A percentile compares a stretch with the other conserved stretches of the same genome.
Conservation (phyloP, 345 rosid species). For the Sisymbrium irio region DNA sequence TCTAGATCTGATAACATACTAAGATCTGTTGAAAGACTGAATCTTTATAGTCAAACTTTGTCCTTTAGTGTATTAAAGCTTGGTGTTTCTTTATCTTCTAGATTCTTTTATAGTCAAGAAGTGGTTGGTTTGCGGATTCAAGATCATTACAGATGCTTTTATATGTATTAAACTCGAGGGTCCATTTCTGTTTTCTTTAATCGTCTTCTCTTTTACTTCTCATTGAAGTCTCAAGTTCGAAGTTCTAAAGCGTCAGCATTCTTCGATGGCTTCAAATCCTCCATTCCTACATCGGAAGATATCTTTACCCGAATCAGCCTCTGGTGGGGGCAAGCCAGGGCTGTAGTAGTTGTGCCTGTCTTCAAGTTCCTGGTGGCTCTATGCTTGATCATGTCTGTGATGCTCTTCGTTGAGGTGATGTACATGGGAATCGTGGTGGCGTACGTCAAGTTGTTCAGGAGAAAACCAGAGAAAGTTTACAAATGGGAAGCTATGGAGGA, state of each 20-base stretch:
- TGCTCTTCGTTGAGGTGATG: slow-evolving; percentile 50
- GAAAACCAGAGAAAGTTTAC: slow-evolving; percentile 41
- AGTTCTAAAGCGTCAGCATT: slow-evolving; percentile 17
- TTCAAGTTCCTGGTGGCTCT: slow-evolving; percentile 37
- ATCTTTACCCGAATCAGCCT: not conserved
- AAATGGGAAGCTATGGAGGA: slow-evolving; percentile 48
- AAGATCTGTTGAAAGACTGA: not conserved
- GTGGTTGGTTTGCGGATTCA: slow-evolving; percentile 9
- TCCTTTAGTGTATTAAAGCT: not conserved
- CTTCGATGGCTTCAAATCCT: slow-evolving; percentile 17
- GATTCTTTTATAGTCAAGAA: not conserved
- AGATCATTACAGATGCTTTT: not conserved
- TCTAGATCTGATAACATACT: slow-evolving; percentile 16
- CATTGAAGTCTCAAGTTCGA: slow-evolving; percentile 27
- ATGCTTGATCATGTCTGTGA: slow-evolving; percentile 46
- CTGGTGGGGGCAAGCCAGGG: slow-evolving; percentile 29
- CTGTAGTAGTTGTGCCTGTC: slow-evolving; percentile 36
- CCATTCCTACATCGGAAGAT: slow-evolving; percentile 10
- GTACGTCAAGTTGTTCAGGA: slow-evolving; percentile 40
- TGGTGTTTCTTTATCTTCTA: not conserved
- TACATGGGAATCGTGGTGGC: slow-evolving; percentile 49
- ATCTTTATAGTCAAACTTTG: not conserved
- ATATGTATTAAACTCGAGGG: slow-evolving; percentile 9
- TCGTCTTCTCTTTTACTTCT: slow-evolving; percentile 20
- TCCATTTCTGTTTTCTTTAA: not conserved